phyloP scores from a whole-genome alignment of 768 basidiomycete species.

The Tremella yokohamensis region DNA sequence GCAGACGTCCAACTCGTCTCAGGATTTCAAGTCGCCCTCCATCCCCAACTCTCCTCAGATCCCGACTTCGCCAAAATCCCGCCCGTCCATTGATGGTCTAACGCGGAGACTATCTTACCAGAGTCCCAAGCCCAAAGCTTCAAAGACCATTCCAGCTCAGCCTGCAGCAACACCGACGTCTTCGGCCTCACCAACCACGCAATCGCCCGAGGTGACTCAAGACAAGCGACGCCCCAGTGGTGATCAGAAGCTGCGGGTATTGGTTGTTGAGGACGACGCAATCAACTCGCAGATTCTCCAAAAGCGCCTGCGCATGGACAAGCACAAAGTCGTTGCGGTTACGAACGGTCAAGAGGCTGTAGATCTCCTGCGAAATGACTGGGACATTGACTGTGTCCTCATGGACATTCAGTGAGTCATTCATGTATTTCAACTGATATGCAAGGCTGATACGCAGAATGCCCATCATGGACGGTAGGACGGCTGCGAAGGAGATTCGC shows the following conservation, averaged over 20 bases:
- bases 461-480: slow-evolving; percentile 73
- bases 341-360: slow-evolving; percentile 75
- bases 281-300: slow-evolving; percentile 69
- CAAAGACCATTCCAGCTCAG: not conserved
- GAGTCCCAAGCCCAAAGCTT: not conserved
- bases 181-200: not conserved
- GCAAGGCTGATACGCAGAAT: slow-evolving; percentile 56
- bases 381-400: slow-evolving; percentile 66
- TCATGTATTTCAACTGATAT: not conserved
- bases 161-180: not conserved
- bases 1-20: not conserved
- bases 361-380: slow-evolving; percentile 60
- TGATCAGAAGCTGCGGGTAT: slow-evolving; percentile 17
- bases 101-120: not conserved
- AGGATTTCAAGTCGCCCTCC: not conserved
- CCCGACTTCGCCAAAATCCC: not conserved
- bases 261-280: slow-evolving; percentile 60
- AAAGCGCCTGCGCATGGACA: slow-evolving; percentile 65
- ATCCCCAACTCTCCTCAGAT: not conserved
- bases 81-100: not conserved
- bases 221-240: slow-evolving; percentile 11
- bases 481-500: slow-evolving; percentile 66
- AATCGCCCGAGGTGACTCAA: not conserved
- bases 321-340: slow-evolving; percentile 63
- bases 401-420: slow-evolving; percentile 75